These are phyloP conservation scores for Sordariomycetes sp. DNA, from an alignment of 2,329 filamentous ascomycete species.

Conservation along the genomic window DNA sequence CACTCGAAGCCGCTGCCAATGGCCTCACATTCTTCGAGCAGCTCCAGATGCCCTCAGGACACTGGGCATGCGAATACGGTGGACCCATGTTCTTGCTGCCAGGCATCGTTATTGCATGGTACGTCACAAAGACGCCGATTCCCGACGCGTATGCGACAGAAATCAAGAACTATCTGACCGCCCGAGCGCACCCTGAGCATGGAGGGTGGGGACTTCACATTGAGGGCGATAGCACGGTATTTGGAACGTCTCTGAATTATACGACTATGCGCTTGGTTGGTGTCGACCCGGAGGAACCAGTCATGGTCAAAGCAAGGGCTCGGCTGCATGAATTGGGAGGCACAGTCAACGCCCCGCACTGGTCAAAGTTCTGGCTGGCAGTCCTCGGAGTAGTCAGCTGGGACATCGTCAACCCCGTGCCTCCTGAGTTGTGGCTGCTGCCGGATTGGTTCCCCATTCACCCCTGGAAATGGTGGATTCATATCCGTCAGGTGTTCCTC, in stretches of 20 bases:
- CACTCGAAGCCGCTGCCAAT: slow-evolving; percentile 72
- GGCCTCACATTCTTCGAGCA: slow-evolving; percentile 82
- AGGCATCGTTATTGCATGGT: slow-evolving; percentile 76
- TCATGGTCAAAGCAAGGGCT: slow-evolving; percentile 76
- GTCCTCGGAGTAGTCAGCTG: slow-evolving; percentile 75
- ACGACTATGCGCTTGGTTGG: slow-evolving; percentile 71
- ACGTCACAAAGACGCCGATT: slow-evolving; percentile 81
- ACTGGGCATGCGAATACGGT: slow-evolving; percentile 97
- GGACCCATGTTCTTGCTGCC: slow-evolving; percentile 94
- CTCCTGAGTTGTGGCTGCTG: slow-evolving; percentile 86
- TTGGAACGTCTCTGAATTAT: slow-evolving; percentile 88
- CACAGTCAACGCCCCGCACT: slow-evolving; percentile 76
- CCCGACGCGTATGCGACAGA: slow-evolving; percentile 72
- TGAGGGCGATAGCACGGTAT: slow-evolving; percentile 84
- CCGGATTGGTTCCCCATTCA: slow-evolving; percentile 86
- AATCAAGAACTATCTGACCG: slow-evolving; percentile 87
- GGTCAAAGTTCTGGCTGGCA: slow-evolving; percentile 94
- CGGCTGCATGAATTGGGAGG: slow-evolving; percentile 81
- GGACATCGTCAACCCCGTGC: slow-evolving; percentile 91
- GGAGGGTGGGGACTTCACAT: slow-evolving; percentile 98
- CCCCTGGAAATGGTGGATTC: slow-evolving; percentile 96
- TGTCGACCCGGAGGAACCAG: slow-evolving; percentile 70
- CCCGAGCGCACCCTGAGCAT: slow-evolving; percentile 74
- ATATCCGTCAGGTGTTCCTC: slow-evolving; percentile 93
- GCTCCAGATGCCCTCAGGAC: slow-evolving; percentile 78